Evolutionary conservation across 768 basidiomycete genomes (phyloP).

Genomic region (Kwoniella heveanensis): DNA sequence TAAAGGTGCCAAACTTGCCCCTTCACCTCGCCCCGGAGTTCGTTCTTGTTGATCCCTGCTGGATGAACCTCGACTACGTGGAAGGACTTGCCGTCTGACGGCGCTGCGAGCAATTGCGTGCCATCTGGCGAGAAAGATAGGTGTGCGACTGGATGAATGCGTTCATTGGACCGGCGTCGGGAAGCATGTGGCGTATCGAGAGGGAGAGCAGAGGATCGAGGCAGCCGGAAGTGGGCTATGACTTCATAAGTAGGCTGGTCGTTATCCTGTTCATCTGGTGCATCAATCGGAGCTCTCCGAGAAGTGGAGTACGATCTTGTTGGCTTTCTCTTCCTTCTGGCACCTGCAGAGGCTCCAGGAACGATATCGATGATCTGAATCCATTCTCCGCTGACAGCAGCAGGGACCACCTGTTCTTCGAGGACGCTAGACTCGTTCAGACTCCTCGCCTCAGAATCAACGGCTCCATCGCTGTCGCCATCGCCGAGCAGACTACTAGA

Average conservation of each 20-base stretch:
- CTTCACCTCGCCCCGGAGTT: conserved; percentile 12
- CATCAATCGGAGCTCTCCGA: not conserved
- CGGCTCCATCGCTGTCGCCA: conserved; percentile 21
- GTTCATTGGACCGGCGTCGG: conserved; percentile 6
- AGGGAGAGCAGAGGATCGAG: conserved; percentile 13
- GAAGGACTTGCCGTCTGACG: conserved; percentile 36
- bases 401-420: conserved; percentile 11
- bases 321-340: not conserved
- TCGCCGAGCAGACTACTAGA: conserved; percentile 21
- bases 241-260: not conserved
- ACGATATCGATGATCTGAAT: conserved; percentile 47
- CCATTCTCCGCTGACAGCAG: conserved; percentile 32
- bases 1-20: conserved; percentile 64
- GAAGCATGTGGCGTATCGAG: conserved; percentile 2
- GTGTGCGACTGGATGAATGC: conserved; percentile 14
- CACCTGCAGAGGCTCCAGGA: conserved; percentile 4
- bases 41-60: conserved; percentile 8
- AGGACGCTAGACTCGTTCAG: conserved; percentile 24
- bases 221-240: conserved; percentile 47
- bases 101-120: conserved; percentile 39
- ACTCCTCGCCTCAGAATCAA: conserved; percentile 21
- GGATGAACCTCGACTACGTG: conserved; percentile 46
- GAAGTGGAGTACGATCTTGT: conserved; percentile 1
- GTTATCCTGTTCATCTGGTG: not conserved
- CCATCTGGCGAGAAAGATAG: conserved; percentile 42